These are phyloP conservation scores for Backusella mclennaniae DNA, from an alignment of 192 early-diverging fungal genomes.

Conservation along the genomic window DNA sequence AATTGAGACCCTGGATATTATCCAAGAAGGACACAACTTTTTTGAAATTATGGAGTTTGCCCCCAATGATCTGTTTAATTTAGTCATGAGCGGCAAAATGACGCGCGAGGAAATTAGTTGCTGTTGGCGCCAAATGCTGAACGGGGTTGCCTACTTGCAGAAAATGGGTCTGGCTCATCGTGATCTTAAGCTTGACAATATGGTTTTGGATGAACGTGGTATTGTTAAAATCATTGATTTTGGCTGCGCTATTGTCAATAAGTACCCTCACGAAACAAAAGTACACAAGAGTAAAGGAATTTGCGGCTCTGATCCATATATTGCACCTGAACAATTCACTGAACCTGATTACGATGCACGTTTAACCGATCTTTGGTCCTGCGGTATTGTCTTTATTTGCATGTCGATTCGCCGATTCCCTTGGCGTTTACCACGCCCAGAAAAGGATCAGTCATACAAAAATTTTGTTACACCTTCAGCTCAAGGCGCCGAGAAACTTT, in stretches of 20 bases:
- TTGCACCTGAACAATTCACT: constrained; percentile 86
- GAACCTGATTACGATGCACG: constrained; percentile 78
- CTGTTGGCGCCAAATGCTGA: constrained; percentile 76
- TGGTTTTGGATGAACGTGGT: constrained; percentile 70
- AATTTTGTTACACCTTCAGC: constrained; percentile 44
- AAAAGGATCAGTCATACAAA: constrained; percentile 60
- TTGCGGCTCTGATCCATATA: constrained; percentile 94
- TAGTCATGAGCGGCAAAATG: constrained; percentile 78
- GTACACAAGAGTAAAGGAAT: constrained; percentile 55
- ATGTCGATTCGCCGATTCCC: constrained; percentile 72
- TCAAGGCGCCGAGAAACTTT: constrained; percentile 47
- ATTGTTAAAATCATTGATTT: constrained; percentile 89
- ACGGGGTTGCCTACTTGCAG: constrained; percentile 78
- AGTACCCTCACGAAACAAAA: constrained; percentile 74
- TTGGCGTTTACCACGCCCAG: constrained; percentile 61
- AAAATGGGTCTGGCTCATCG: constrained; percentile 77
- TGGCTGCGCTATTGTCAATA: constrained; percentile 84
- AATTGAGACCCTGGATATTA: constrained; percentile 77
- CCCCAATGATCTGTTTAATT: constrained; percentile 85
- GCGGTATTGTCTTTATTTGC: constrained; percentile 87
- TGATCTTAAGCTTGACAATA: constrained; percentile 85
- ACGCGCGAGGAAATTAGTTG: constrained; percentile 79
- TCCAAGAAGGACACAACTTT: constrained; percentile 62
- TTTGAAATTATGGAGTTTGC: constrained; percentile 94
- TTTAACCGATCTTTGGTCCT: constrained; percentile 86